Evolutionary conservation across 2,329 filamentous ascomycete genomes (phyloP).

Genomic region (Colletotrichum horii): DNA sequence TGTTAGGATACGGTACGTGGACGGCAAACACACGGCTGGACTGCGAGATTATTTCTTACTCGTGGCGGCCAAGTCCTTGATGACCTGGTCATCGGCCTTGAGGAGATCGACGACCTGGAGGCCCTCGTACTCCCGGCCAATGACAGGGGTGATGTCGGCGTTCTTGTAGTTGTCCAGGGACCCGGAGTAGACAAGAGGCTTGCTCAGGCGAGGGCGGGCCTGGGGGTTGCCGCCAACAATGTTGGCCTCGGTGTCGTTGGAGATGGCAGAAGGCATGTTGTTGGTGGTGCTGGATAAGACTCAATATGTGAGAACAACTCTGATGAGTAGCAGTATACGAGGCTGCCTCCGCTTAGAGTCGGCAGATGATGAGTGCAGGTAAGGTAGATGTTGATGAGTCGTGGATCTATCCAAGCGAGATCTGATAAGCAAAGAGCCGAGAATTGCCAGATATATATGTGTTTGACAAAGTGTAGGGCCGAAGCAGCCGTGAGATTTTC

Average conservation of each 20-base stretch:
- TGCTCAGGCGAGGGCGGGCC: constrained; percentile 31
- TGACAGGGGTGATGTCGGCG: constrained; percentile 49
- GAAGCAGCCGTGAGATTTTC: background rate
- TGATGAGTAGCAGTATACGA: background rate
- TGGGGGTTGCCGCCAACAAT: constrained; percentile 35
- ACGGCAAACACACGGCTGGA: background rate
- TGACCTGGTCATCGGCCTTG: constrained; percentile 46
- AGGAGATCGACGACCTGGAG: constrained; percentile 40
- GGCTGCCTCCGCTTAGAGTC: background rate
- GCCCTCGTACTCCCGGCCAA: constrained; percentile 52
- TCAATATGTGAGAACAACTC: background rate
- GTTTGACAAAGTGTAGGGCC: background rate
- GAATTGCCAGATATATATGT: constrained; percentile 6
- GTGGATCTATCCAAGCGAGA: background rate
- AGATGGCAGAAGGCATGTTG: constrained; percentile 39
- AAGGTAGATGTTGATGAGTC: background rate
- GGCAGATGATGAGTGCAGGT: background rate
- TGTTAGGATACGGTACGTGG: background rate
- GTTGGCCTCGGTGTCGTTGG: constrained; percentile 21
- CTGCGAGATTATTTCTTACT: constrained; percentile 21
- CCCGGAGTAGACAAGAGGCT: constrained; percentile 45
- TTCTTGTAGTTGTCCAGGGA: constrained; percentile 43
- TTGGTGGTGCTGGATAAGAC: background rate
- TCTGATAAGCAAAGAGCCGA: background rate
- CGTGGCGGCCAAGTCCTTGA: constrained; percentile 60